Evolutionary conservation across 768 basidiomycete genomes (phyloP).

Genomic region (Favolaschia claudopus): DNA sequence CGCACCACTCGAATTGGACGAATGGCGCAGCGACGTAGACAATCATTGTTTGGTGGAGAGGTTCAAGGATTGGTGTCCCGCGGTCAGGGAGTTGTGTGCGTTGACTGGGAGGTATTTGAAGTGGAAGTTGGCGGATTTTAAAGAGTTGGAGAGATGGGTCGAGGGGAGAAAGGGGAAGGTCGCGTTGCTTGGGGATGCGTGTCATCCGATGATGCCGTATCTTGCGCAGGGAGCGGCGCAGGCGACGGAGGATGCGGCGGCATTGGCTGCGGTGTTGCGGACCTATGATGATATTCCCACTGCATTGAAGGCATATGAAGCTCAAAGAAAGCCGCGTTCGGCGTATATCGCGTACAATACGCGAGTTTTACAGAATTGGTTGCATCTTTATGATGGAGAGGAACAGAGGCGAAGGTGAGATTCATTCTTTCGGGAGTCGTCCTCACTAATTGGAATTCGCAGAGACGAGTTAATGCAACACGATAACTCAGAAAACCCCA

Average conservation of each 20-base stretch:
- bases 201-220: slow-evolving; percentile 39
- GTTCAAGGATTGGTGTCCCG: slow-evolving; percentile 20
- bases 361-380: slow-evolving; percentile 55
- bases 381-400: slow-evolving; percentile 59
- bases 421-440: background rate
- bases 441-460: rapidly evolving
- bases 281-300: slow-evolving; percentile 45
- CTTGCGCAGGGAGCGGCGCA: slow-evolving; percentile 24
- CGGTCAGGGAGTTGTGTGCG: slow-evolving; percentile 24
- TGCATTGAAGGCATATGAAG: slow-evolving; percentile 54
- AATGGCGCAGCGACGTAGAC: slow-evolving; percentile 25
- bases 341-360: slow-evolving; percentile 53
- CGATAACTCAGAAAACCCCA: slow-evolving; percentile 46
- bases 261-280: slow-evolving; percentile 53
- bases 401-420: slow-evolving; percentile 47
- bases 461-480: slow-evolving; percentile 53
- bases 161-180: slow-evolving; percentile 28
- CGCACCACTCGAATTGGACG: slow-evolving; percentile 18
- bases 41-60: slow-evolving; percentile 10
- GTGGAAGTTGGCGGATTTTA: slow-evolving; percentile 39
- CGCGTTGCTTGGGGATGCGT: slow-evolving; percentile 37
- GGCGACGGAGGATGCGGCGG: slow-evolving; percentile 47
- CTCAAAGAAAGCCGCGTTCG: slow-evolving; percentile 54
- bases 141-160: slow-evolving; percentile 36
- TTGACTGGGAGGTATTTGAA: slow-evolving; percentile 31